Evolutionary conservation across 2,329 filamentous ascomycete species (phyloP).

Genomic region (Biscogniauxia marginata): DNA sequence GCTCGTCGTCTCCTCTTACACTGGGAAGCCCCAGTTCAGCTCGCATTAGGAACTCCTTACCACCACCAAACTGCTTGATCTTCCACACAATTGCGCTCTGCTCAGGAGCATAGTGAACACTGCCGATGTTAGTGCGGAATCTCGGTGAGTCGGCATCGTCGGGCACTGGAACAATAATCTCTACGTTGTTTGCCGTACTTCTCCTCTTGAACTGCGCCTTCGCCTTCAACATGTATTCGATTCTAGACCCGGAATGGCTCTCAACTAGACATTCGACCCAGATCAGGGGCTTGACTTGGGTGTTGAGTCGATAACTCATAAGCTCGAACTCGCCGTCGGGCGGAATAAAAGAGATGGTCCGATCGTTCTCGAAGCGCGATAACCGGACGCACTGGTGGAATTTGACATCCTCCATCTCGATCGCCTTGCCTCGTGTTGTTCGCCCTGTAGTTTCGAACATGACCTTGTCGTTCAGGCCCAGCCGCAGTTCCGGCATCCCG

Average conservation of each 20-base stretch:
- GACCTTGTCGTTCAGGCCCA: conserved; percentile 97
- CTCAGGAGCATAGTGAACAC: conserved; percentile 95
- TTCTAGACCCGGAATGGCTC: conserved; percentile 88
- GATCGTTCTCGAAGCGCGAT: conserved; percentile 95
- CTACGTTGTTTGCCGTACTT: conserved; percentile 97
- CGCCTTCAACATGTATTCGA: conserved; percentile 99
- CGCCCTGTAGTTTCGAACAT: conserved; percentile 99
- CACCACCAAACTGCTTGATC: conserved; percentile 99
- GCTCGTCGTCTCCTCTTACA: conserved; percentile 92
- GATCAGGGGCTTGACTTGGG: conserved; percentile 95
- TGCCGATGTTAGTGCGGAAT: conserved; percentile 96
- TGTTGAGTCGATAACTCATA: conserved; percentile 98
- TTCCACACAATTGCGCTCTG: conserved; percentile 99
- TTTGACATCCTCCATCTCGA: conserved; percentile 99
- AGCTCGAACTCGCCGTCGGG: conserved; percentile 98
- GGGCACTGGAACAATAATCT: conserved; percentile 94
- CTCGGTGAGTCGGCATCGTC: conserved; percentile 95
- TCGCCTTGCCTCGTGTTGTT: conserved; percentile 90
- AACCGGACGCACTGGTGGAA: conserved; percentile 98
- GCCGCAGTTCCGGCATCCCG: conserved; percentile 92
- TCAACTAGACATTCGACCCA: conserved; percentile 99
- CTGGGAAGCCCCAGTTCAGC: conserved; percentile 92
- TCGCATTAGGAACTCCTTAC: conserved; percentile 98
- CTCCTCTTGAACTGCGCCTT: conserved; percentile 97
- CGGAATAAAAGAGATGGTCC: conserved; percentile 98